Evolutionary conservation across 192 early-diverging fungal species (phyloP).

Genomic region (Podochytrium sp.): DNA sequence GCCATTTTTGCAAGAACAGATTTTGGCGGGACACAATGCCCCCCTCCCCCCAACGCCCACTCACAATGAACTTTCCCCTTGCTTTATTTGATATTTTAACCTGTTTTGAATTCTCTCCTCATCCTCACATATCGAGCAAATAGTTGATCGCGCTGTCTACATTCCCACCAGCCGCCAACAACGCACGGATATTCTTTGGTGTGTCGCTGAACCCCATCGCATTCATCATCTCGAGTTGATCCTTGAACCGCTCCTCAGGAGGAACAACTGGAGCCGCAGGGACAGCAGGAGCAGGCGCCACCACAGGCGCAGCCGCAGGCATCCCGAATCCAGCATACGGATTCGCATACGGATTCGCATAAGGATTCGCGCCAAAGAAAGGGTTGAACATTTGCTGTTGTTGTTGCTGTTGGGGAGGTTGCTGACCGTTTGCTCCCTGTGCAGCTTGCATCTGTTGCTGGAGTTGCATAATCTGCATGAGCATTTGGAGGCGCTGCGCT

Average conservation of each 20-base stretch:
- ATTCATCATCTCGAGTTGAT: conserved; percentile 68
- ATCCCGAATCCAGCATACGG: not conserved
- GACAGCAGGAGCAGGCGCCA: not conserved
- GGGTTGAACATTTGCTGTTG: conserved; percentile 9
- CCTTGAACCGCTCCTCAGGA: conserved; percentile 68
- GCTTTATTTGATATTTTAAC: too few species aligned
- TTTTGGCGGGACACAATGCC: too few species aligned
- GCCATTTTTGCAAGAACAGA: not conserved
- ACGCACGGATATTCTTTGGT: conserved; percentile 78
- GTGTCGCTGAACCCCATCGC: conserved; percentile 89
- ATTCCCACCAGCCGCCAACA: conserved; percentile 75
- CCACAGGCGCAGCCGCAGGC: conserved; percentile 11
- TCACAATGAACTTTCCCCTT: too few species aligned
- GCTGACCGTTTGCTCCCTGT: too few species aligned
- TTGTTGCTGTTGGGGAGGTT: not conserved
- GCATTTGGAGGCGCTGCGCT: conserved; percentile 18
- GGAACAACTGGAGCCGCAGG: conserved; percentile 73
- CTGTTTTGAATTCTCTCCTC: too few species aligned
- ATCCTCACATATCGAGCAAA: conserved; percentile 39
- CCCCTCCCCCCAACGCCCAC: too few species aligned
- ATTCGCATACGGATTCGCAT: conserved; percentile 8
- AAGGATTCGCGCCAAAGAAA: not conserved
- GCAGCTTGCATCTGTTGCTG: conserved; percentile 3
- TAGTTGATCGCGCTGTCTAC: conserved; percentile 84
- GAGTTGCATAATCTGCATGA: not conserved